Base-by-base conservation (phyloP, 1,284 basidiomycete genomes). In the Moesziomyces parantarcticus region DNA sequence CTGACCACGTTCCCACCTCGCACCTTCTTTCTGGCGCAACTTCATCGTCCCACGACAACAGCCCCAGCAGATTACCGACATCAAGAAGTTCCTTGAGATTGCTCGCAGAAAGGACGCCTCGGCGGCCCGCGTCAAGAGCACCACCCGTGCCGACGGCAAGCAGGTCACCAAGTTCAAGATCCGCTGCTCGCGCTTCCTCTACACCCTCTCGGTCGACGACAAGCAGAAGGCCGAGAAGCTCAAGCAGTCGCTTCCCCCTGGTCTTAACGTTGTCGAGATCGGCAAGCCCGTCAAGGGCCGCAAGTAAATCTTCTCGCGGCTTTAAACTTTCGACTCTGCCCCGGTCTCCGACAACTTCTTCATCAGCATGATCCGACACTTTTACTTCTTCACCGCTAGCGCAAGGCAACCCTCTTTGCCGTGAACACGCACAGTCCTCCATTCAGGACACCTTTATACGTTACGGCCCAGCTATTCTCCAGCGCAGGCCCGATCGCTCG, bases 191-290 rank as follows among this genome's bases (percentile, higher is more conserved):
- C 89, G 92, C 84, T 97, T 96, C 88, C 92, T 99, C 76, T 99
- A 99, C 91, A 99, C 97, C 32, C 90, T 99, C 78, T 90, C 91
- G 74, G 87, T 99, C 84, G 91, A 95, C 85, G 97, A 99, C 87
- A 89, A 92, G 83, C 94, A 97, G 87, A 98, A 98, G 89, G 97
- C 97, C 49, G 94, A 97, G 85, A 99, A 98, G 89, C 90, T 99
- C 82, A 91, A 92, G 88, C 92, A 93, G 88, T 92, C 91, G 83
- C 88, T 99, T 55, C 96, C 96, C 67, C 96, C 97, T 84, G 92
- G 94, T 61, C 73, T 75, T 47, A 67, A 75, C 73, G 73, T 75
- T 50, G 73, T 75, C 49, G 73, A 75, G 73, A 64, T 75, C 45
- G 73, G 73, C 64, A 71, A 71, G 68, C 54, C 58, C 46, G 63